Conservation (phyloP, 192 early-diverging fungal species). For the Coemansia reversa region DNA sequence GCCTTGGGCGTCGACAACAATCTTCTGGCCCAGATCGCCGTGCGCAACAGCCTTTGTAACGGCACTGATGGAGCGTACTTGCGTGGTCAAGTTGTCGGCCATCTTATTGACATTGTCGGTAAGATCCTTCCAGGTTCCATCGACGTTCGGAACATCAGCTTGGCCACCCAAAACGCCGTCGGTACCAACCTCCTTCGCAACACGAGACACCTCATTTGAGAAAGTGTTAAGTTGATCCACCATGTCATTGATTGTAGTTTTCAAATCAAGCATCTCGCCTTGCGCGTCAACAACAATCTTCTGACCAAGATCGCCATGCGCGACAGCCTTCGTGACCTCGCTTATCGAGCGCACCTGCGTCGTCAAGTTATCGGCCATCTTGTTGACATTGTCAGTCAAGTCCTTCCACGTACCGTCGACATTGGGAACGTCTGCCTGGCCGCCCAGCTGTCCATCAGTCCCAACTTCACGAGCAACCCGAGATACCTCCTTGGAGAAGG, state of each 20-base stretch:
- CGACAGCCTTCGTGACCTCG: conserved; percentile 60
- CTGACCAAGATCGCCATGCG: conserved; percentile 54
- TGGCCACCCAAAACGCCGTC: conserved; percentile 67
- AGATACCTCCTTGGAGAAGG: conserved; percentile 31
- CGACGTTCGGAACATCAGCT: conserved; percentile 58
- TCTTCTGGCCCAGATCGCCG: conserved; percentile 51
- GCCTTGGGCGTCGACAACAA: conserved; percentile 58
- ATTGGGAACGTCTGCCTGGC: conserved; percentile 9
- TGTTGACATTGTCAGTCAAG: conserved; percentile 55
- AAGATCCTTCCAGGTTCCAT: conserved; percentile 62
- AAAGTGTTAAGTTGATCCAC: conserved; percentile 53
- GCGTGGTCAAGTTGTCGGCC: conserved; percentile 7
- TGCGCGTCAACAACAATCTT: conserved; percentile 57
- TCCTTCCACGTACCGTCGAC: conserved; percentile 15
- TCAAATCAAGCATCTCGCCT: conserved; percentile 64
- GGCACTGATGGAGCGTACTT: not conserved
- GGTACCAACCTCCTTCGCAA: conserved; percentile 67
- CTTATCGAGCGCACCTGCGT: conserved; percentile 56
- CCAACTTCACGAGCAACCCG: conserved; percentile 66
- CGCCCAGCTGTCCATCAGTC: conserved; percentile 13
- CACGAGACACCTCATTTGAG: conserved; percentile 63
- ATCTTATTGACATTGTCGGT: conserved; percentile 58
- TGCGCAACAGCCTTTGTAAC: conserved; percentile 33
- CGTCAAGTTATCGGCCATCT: conserved; percentile 57
- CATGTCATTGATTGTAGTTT: conserved; percentile 55